These are phyloP conservation scores for Didymella sp. DNA, from an alignment of 2,329 filamentous ascomycete species.

Conservation along the genomic window DNA sequence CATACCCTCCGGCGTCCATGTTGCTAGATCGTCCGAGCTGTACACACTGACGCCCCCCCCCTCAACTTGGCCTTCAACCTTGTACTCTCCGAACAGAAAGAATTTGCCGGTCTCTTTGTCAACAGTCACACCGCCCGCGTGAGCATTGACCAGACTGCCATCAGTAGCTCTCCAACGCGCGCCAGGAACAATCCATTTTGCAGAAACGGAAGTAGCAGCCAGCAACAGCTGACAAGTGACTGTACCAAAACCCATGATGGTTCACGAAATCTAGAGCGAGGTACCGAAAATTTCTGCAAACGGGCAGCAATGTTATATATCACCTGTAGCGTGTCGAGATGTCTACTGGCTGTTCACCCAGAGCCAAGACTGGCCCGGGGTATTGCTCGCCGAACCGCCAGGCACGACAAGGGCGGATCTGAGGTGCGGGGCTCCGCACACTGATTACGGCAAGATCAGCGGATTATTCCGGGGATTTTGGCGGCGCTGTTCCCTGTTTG, in stretches of 20 bases:
- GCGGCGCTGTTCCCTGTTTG: constrained; percentile 20
- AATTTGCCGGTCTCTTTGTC: constrained; percentile 63
- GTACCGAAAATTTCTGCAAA: constrained; percentile 3
- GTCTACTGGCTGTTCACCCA: constrained; percentile 12
- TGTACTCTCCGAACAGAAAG: constrained; percentile 69
- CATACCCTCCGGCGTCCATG: constrained; percentile 65
- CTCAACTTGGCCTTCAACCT: constrained; percentile 63
- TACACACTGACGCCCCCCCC: constrained; percentile 66
- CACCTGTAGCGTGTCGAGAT: constrained; percentile 13
- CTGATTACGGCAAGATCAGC: constrained; percentile 22
- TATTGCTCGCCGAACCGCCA: constrained; percentile 32
- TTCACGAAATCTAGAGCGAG: constrained; percentile 1
- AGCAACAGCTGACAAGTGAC: constrained; percentile 33
- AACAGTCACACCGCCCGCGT: constrained; percentile 64
- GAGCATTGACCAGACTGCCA: constrained; percentile 66
- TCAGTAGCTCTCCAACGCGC: constrained; percentile 67
- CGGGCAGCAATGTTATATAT: constrained; percentile 29
- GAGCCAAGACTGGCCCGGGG: constrained; percentile 37
- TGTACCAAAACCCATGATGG: constrained; percentile 27
- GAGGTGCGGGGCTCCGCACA: constrained; percentile 35
- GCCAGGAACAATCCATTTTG: constrained; percentile 68
- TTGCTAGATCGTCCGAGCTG: constrained; percentile 66
- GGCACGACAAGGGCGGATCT: constrained; percentile 24
- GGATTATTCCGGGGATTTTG: constrained; percentile 31
- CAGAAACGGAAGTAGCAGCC: constrained; percentile 36